Evolutionary conservation across 2,329 filamentous ascomycete species (phyloP), one percentile per base, ranked within the genome.

Genomic region (Exophiala oligosperma): DNA sequence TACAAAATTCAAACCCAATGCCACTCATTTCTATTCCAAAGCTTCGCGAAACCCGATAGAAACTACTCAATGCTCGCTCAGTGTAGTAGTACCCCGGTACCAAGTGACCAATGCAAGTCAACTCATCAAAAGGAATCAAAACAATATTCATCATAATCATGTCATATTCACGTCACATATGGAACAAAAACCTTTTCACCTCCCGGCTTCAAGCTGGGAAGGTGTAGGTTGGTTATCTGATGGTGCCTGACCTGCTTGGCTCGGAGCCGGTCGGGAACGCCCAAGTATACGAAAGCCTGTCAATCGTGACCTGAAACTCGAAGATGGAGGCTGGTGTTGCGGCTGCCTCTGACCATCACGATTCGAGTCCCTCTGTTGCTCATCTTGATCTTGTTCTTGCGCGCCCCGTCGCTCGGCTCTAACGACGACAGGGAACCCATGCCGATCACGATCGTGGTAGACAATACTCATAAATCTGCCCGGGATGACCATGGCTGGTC

Each of bases 401-500:
- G 56, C 57, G 52, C 49, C 62, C 49, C 57, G 28, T 37, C 65
- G 61, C 14, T 64, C 57, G 4, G 62, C 59, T 24, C 62, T 64
- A 8, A 63, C 58, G 12, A 52, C 56, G 11, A 62, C 51, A n/a
- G 66, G 56, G 24, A 67, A 66, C 12, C 63, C 63, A 50, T 67
- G 62, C 38, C 67, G 64, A 47, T 70, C 62, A 11, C 60, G 62
- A 23, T 67, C 66, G 28, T 64, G 55, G 17, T 70, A 64, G n/a
- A 66, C 63, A 29, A 69, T 62, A 47, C 67, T 68, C 56, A 72
- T 67, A 49, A 74, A 68, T 28, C 73, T 71, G 7, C 71, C 69
- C n/a, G 76, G 69, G 4, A 76, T 67, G 49, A 72, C 59, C 60
- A 75, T 71, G 3, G 71, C 70, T 12, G 71, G 52, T 68, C 66